Evolutionary conservation across 495 filamentous ascomycete species (phyloP).

Genomic region (Penicillium bovifimosum): DNA sequence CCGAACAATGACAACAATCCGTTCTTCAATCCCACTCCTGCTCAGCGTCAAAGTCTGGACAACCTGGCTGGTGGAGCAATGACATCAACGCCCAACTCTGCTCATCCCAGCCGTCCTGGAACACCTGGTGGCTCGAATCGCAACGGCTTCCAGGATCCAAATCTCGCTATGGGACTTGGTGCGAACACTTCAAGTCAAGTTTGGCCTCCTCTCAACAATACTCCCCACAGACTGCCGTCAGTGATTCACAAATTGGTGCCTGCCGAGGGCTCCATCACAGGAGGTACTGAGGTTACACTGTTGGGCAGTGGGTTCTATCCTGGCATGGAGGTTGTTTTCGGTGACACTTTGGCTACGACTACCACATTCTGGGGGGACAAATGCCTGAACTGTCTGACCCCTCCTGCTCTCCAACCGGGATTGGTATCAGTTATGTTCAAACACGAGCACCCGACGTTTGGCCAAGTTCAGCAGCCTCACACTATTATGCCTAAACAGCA

Average conservation of each 20-base stretch:
- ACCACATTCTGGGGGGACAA: constrained; percentile 79
- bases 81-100: constrained; percentile 62
- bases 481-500: constrained; percentile 49
- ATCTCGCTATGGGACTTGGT: constrained; percentile 27
- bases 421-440: constrained; percentile 71
- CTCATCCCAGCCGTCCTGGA: constrained; percentile 49
- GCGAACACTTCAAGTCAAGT: constrained; percentile 31
- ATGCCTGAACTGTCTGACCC: constrained; percentile 77
- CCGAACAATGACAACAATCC: constrained; percentile 47
- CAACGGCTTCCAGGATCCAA: constrained; percentile 40
- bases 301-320: constrained; percentile 73
- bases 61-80: constrained; percentile 51
- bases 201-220: constrained; percentile 37
- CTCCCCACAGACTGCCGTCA: constrained; percentile 44
- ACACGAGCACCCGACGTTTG: constrained; percentile 51
- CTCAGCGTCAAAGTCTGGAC: constrained; percentile 49
- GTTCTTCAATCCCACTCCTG: constrained; percentile 44
- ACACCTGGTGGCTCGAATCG: constrained; percentile 40
- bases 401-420: constrained; percentile 64
- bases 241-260: constrained; percentile 76
- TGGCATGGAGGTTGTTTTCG: constrained; percentile 83
- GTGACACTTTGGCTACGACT: constrained; percentile 66
- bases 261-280: constrained; percentile 69
- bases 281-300: constrained; percentile 81
- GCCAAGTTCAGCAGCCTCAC: constrained; percentile 37